Percentiles rank a stretch among this genome's conserved stretches.
phyloP scores from a whole-genome alignment of 176 grass and related monocot species.

The Aegilops bicornis region DNA sequence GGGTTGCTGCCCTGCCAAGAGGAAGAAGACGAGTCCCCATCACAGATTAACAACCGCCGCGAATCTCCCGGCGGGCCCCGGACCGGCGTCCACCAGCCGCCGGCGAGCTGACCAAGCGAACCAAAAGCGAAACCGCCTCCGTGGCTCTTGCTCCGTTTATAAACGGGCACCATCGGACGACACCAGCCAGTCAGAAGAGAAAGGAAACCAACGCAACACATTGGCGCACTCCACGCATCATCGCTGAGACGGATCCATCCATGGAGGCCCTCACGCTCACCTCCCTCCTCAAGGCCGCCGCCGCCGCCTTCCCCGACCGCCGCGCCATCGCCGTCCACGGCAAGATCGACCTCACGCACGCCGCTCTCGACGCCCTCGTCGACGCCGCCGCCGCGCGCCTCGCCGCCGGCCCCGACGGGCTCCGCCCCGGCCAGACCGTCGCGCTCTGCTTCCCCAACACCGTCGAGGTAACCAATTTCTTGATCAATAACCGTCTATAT shows the following conservation, averaged over 20 bases:
- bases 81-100: too few relatives aligned
- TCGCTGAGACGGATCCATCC: not conserved
- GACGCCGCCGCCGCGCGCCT: slow-evolving; percentile 56
- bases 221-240: not conserved
- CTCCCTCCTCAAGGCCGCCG: slow-evolving; percentile 44
- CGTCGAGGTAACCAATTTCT: slow-evolving; percentile 39
- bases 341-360: slow-evolving; percentile 53
- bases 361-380: slow-evolving; percentile 59
- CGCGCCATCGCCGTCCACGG: slow-evolving; percentile 54
- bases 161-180: too few relatives aligned
- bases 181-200: too few relatives aligned
- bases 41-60: too few relatives aligned
- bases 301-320: slow-evolving; percentile 40
- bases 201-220: too few relatives aligned
- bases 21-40: too few relatives aligned
- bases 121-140: too few relatives aligned
- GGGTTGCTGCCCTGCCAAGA: too few relatives aligned
- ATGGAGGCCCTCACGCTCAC: slow-evolving; percentile 42
- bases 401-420: not conserved
- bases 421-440: slow-evolving; percentile 59
- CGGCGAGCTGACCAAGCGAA: too few relatives aligned
- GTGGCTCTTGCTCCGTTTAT: too few relatives aligned
- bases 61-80: too few relatives aligned
- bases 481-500: too few relatives aligned
- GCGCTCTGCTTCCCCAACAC: slow-evolving; percentile 88